A percentile compares a stretch with the other conserved stretches of the same genome.
Conservation (phyloP, 768 basidiomycete species). For the Suillus subaureus region DNA sequence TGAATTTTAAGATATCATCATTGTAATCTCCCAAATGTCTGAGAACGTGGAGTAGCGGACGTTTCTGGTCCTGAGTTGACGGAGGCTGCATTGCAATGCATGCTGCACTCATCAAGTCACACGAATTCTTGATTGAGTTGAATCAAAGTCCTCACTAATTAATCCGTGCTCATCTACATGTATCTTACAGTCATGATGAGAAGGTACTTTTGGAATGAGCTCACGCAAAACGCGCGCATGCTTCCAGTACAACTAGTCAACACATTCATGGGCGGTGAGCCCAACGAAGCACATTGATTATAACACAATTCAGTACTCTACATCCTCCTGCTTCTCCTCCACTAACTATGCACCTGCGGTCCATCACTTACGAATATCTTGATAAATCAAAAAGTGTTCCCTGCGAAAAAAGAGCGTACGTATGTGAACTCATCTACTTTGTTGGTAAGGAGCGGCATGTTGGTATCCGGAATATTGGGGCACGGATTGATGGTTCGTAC, state of each 20-base stretch:
- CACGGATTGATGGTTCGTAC: constrained; percentile 17
- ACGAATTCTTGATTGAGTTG: neutral
- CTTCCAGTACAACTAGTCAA: neutral
- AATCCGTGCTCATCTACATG: neutral
- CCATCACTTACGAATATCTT: constrained; percentile 8
- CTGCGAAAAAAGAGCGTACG: neutral
- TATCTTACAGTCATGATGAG: neutral
- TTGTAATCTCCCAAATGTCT: neutral
- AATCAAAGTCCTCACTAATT: neutral
- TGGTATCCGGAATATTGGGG: constrained; percentile 30
- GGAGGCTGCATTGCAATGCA: neutral
- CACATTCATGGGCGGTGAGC: neutral
- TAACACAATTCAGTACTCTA: neutral
- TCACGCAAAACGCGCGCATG: neutral
- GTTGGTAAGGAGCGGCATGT: constrained; percentile 33
- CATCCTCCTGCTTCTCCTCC: neutral
- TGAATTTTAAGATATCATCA: neutral
- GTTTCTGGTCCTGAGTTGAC: neutral
- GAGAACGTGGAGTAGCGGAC: neutral
- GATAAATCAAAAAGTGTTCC: constrained; percentile 6
- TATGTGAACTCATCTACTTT: constrained; percentile 21
- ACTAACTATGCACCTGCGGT: neutral
- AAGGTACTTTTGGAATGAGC: neutral
- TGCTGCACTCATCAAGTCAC: neutral
- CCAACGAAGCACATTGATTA: neutral